phyloP scores from a whole-genome alignment of 305 asterid genomes.

The Solanum hybrid region DNA sequence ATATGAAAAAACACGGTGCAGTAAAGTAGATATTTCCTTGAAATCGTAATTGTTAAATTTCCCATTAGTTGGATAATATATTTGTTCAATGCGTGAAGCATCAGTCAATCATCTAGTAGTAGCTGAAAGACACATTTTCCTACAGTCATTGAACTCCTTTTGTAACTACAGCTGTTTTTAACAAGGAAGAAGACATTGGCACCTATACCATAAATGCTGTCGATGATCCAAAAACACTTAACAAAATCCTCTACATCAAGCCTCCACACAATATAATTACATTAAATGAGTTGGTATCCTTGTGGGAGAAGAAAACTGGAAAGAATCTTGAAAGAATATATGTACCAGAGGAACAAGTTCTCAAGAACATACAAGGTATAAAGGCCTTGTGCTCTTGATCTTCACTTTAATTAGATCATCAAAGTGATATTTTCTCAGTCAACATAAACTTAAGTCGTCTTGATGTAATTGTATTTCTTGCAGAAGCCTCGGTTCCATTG shows the following conservation, averaged over 20 bases:
- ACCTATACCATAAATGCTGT: conserved; percentile 23
- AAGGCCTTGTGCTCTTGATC: background rate
- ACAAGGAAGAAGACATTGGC: conserved; percentile 26
- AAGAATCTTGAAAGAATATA: conserved; percentile 19
- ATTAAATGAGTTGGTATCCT: conserved; percentile 16
- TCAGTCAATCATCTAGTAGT: background rate
- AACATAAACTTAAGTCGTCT: background rate
- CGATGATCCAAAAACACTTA: conserved; percentile 20
- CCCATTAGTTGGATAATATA: background rate
- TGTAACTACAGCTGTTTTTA: conserved; percentile 12
- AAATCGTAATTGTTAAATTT: background rate
- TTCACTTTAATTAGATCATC: background rate
- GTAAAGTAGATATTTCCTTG: background rate
- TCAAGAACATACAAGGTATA: conserved; percentile 23
- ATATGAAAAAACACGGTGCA: background rate
- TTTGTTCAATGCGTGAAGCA: background rate
- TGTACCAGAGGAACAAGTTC: conserved; percentile 20
- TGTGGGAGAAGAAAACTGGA: conserved; percentile 28
- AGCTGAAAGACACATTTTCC: background rate
- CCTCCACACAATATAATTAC: conserved; percentile 19
- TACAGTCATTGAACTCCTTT: background rate
- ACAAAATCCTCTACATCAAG: conserved; percentile 20
- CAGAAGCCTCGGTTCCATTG: conserved; percentile 18
- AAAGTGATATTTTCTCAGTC: background rate
- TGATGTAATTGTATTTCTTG: background rate